Base-by-base conservation (phyloP, 2,329 filamentous ascomycete genomes). In the Pestalotiopsis fici region DNA sequence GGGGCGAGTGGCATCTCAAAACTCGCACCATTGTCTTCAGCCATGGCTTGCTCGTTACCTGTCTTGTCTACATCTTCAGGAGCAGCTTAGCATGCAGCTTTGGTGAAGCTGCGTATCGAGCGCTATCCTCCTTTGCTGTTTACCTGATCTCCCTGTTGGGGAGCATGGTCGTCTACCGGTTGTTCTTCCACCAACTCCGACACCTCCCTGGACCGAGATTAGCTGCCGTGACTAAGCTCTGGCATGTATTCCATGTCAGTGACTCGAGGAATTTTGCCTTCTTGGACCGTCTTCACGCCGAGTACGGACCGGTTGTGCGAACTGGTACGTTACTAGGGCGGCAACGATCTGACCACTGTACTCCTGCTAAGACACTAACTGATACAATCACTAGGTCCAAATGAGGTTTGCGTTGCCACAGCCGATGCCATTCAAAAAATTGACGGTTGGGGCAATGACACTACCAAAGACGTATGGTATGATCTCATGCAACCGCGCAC, bases 131-230 rank as follows among this genome's bases (percentile, higher is more conserved):
- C 50, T 59, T 31, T 59, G 21, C 57, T 28, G 18, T 67, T 13
- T 72, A 72, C 63, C 37, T 72, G 3, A 47, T 63, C 6, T 59
- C 66, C 1, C 68, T 74, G 5, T 35, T 72, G 6, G 37, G 55
- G 9, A 82, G 80, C 67, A 80, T 82, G 21, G 27, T 75, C 7
- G 65, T 79, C n/a, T 80, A 83, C 71, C 76, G 82, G 18, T 66
- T 74, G 2, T 76, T 80, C 65, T 82, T 81, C 67, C 82, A 83
- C 65, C 78, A 77, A 3, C 72, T 82, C 12, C 74, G 71, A n/a
- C 64, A 75, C 13, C 81, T 83, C 50, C 76, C 75, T 1, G 81
- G 82, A 0, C 82, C 82, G 1, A 76, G 76, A 59, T 71, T 71
- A 11, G 78, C 77, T 23, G 74, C 76, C 2, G 67, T 80, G 21